Conservation (phyloP, 73 alveolate genomes). For the Tetrahymena borealis region DNA sequence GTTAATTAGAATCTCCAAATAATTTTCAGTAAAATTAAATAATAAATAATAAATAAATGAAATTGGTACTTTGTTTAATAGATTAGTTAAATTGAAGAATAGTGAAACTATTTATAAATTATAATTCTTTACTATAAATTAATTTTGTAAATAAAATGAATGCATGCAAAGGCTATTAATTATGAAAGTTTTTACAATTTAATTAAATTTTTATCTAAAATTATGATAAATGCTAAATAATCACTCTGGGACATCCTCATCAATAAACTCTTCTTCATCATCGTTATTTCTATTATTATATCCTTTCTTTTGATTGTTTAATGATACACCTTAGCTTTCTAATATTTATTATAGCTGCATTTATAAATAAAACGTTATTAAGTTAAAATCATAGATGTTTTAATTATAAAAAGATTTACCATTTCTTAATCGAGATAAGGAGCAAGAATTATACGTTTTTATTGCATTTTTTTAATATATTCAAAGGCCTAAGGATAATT, state of each 20-base stretch:
- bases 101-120: no score
- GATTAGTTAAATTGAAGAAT: no score
- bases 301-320: no score
- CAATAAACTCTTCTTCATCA: neutral
- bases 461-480: slow-evolving; percentile 61
- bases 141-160: no score
- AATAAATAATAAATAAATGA: no score
- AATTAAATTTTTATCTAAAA: neutral
- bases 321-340: neutral
- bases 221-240: no score
- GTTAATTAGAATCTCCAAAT: neutral
- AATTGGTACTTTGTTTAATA: no score
- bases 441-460: slow-evolving; percentile 57
- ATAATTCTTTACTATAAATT: no score
- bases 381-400: neutral
- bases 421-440: slow-evolving; percentile 78
- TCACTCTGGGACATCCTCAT: neutral
- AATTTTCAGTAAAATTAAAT: no score
- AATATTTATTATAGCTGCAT: neutral
- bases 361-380: neutral
- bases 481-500: slow-evolving; percentile 56
- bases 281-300: neutral
- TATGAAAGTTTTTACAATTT: no score
- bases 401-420: slow-evolving; percentile 26
- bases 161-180: no score